Evolutionary conservation across 257 asterid genomes (phyloP).

Genomic region (Jacaranda mimosifolia): DNA sequence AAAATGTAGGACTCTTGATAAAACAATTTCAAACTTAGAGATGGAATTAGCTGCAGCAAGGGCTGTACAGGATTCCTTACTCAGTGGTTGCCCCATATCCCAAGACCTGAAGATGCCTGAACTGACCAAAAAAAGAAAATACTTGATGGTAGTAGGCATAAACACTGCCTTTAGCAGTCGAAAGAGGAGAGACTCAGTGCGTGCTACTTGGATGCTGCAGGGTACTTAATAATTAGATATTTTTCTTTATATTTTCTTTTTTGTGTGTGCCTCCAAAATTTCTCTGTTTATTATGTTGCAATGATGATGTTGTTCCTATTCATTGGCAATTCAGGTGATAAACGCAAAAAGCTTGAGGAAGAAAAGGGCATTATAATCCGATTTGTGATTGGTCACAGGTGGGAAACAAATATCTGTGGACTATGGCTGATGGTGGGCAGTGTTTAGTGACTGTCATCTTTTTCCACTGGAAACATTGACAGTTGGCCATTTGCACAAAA

Average conservation of each 20-base stretch:
- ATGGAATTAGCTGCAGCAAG: conserved; percentile 93
- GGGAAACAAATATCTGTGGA: conserved; percentile 22
- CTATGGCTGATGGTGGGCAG: neutral
- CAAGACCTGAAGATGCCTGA: conserved; percentile 77
- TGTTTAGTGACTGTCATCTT: neutral
- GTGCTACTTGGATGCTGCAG: conserved; percentile 93
- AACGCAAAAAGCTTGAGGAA: conserved; percentile 60
- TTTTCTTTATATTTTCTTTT: conserved; percentile 2
- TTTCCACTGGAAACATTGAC: neutral
- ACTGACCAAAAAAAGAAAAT: conserved; percentile 70
- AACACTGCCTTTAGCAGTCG: conserved; percentile 94
- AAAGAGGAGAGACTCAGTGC: conserved; percentile 89
- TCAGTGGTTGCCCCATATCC: conserved; percentile 79
- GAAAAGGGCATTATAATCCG: conserved; percentile 65
- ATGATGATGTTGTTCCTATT: conserved; percentile 23
- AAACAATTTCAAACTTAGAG: conserved; percentile 85
- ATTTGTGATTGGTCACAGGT: conserved; percentile 62
- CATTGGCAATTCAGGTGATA: conserved; percentile 46
- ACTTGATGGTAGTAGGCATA: conserved; percentile 82
- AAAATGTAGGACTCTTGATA: conserved; percentile 72
- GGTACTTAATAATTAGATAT: conserved; percentile 52
- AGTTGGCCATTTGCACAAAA: neutral
- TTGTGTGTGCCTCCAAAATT: neutral
- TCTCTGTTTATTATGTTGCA: conserved; percentile 23
- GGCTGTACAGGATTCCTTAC: conserved; percentile 83